Base-by-base conservation (phyloP, 352 stramenopile species). In the Aphanomyces invadans region DNA sequence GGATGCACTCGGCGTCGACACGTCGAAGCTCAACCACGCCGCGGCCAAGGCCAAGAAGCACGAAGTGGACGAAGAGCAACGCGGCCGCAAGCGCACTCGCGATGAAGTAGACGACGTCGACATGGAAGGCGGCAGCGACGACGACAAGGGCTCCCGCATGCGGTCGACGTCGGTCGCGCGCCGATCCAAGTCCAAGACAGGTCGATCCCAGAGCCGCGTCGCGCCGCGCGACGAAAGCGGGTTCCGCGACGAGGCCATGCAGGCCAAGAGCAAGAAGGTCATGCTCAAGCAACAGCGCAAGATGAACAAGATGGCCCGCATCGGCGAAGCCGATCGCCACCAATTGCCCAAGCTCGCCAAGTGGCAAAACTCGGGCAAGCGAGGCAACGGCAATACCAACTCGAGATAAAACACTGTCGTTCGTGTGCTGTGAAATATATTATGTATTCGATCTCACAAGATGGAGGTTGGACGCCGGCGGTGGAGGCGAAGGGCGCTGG, bases 1-100 rank as follows among this genome's bases (percentile, higher is more conserved):
- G 63, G 87, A 97, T 62, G 80, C 76, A 54, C 78, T 97, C 45
- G 95, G 95, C 29, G 86, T 97, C 4, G 90, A 98, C 73, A 89
- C 86, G 28, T 87, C 76, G 54, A 74, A 88, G 70, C 97, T 98
- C 88, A 83, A 97, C 71, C 86, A 98, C 73, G 83, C 86, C 5
- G 80, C 86, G 23, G 71, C 73, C 23, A 77, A 87, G 36, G 84
- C 82, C 3, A 80, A 81, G 23, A 95, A 95, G 75, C 64, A 75
- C 32, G 85, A 80, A 61, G 72, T 72, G 0, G 73, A 70, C 46
- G 82, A 92, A 31, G 89, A 87, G 73, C 86, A 57, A 62, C 90
- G 79, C 74, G 89, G 79, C 65, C 88, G 79, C 74, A 97, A 89
- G 80, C 79, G 90, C 74, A 74, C 82, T 70, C 78, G 88, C 65